phyloP scores from a whole-genome alignment of 2,329 filamentous ascomycete genomes.

The Sporothrix mexicana region DNA sequence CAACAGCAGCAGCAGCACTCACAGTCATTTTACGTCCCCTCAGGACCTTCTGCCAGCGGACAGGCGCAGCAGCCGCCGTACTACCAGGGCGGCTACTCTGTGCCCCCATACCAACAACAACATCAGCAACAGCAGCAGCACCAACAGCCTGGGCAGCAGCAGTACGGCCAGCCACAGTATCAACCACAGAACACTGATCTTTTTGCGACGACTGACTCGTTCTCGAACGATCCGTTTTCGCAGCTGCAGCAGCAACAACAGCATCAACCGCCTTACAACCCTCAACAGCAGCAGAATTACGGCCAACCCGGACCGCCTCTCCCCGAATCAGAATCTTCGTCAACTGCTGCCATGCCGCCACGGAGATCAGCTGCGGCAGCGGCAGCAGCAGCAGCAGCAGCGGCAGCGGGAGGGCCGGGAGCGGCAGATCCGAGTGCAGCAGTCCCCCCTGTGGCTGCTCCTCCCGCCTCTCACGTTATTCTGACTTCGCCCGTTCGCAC shows the following conservation, averaged over 20 bases:
- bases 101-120: slow-evolving; percentile 31
- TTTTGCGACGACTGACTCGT: slow-evolving; percentile 20
- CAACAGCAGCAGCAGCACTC: slow-evolving; percentile 24
- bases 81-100: slow-evolving; percentile 32
- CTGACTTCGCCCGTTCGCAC: slow-evolving; percentile 80
- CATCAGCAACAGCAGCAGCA: slow-evolving; percentile 34
- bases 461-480: slow-evolving; percentile 42
- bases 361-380: slow-evolving; percentile 31
- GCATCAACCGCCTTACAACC: slow-evolving; percentile 4
- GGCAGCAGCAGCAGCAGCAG: slow-evolving; percentile 11
- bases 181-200: slow-evolving; percentile 42
- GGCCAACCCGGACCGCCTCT: background rate
- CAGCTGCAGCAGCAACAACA: slow-evolving; percentile 32
- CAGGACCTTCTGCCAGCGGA: background rate
- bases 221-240: slow-evolving; percentile 33
- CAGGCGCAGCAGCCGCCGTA: slow-evolving; percentile 26
- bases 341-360: slow-evolving; percentile 35
- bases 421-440: background rate
- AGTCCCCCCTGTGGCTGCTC: slow-evolving; percentile 24
- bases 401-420: background rate
- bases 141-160: slow-evolving; percentile 33
- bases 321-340: slow-evolving; percentile 2
- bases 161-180: slow-evolving; percentile 37
- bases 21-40: slow-evolving; percentile 24
- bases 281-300: slow-evolving; percentile 8